Conservation (phyloP, 208 protist genomes). For the Trypanosoma avium region DNA sequence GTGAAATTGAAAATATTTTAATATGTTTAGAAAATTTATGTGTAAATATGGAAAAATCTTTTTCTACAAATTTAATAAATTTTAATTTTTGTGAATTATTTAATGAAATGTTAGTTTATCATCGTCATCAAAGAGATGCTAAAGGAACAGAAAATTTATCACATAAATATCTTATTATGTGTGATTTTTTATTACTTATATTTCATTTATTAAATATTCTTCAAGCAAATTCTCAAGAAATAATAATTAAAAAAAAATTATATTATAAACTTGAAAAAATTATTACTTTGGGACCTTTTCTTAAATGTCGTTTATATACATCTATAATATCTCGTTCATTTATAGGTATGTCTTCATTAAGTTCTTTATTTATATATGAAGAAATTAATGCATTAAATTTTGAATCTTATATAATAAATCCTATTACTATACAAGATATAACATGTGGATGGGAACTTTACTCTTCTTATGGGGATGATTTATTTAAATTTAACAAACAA, state of each 20-base stretch:
- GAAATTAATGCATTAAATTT: not conserved
- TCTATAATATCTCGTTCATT: conserved; percentile 28
- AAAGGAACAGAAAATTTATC: not conserved
- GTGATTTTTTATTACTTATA: conserved; percentile 23
- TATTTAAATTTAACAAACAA: conserved; percentile 22
- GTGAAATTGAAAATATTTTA: conserved; percentile 5
- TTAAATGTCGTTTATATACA: conserved; percentile 33
- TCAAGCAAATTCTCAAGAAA: conserved; percentile 12
- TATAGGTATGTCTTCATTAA: conserved; percentile 29
- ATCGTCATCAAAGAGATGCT: conserved; percentile 26
- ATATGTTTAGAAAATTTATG: conserved; percentile 13
- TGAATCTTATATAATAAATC: not conserved
- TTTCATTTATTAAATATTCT: conserved; percentile 25
- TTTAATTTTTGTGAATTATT: conserved; percentile 18
- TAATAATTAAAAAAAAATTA: conserved; percentile 4
- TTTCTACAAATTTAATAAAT: conserved; percentile 1
- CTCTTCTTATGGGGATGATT: conserved; percentile 24
- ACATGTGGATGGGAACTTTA: conserved; percentile 19
- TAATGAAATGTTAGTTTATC: conserved; percentile 9
- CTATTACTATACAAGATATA: conserved; percentile 20
- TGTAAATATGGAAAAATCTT: conserved; percentile 9
- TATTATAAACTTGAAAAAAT: conserved; percentile 6
- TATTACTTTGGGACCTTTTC: conserved; percentile 24
- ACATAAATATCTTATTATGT: conserved; percentile 19
- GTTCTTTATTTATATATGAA: conserved; percentile 24